Percentiles rank a stretch among this genome's conserved stretches.
phyloP scores from a whole-genome alignment of 306 rosid genomes.

The Vigna nakashimae region DNA sequence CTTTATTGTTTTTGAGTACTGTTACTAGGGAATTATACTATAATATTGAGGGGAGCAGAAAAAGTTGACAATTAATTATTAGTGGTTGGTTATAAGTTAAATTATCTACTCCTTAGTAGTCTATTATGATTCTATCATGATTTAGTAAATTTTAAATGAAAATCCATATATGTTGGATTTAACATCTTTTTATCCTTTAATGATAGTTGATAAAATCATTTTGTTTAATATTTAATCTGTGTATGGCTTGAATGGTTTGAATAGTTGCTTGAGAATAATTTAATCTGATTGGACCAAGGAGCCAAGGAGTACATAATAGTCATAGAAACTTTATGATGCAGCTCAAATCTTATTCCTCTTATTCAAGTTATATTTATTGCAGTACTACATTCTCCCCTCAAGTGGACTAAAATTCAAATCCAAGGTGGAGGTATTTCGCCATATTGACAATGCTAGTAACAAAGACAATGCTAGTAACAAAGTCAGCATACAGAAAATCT shows the following conservation, averaged over 20 bases:
- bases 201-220: conserved; percentile 3
- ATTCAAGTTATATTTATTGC: conserved; percentile 50
- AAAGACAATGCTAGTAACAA: conserved; percentile 49
- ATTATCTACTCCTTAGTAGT: neutral
- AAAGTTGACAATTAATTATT: neutral
- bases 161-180: no score
- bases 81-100: conserved; percentile 4
- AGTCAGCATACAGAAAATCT: conserved; percentile 46
- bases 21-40: no score
- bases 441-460: conserved; percentile 50
- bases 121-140: neutral
- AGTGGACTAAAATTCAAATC: conserved; percentile 65
- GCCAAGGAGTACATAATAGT: neutral
- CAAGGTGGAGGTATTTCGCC: conserved; percentile 61
- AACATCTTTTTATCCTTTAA: neutral
- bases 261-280: neutral
- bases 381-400: conserved; percentile 69
- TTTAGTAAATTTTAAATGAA: conserved; percentile 11
- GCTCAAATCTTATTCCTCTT: conserved; percentile 40
- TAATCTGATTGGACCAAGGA: neutral
- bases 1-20: no score
- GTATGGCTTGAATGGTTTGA: conserved; percentile 13
- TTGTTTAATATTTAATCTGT: neutral
- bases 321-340: conserved; percentile 34
- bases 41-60: neutral